Conservation (phyloP, 148 eudicot species). For the Chenopodium album region DNA sequence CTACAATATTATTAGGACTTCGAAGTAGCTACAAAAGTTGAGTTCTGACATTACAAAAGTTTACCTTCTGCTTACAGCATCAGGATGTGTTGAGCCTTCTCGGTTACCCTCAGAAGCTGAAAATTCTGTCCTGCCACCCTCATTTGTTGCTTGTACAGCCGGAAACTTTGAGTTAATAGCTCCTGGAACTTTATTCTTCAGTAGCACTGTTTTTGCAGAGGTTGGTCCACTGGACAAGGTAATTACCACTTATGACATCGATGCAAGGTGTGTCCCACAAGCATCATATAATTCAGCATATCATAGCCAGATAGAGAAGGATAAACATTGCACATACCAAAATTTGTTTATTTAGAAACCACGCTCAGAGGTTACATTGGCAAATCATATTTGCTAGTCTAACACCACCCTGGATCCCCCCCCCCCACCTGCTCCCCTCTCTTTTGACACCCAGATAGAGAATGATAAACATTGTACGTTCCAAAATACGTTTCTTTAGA, state of each 20-base stretch:
- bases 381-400: no score
- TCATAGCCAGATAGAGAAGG: no score
- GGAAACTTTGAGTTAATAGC: conserved; percentile 37
- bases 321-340: no score
- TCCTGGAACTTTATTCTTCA: conserved; percentile 29
- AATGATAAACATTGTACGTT: no score
- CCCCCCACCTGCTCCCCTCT: no score
- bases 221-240: conserved; percentile 44
- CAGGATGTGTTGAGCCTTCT: conserved; percentile 19
- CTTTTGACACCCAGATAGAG: no score
- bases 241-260: conserved; percentile 2
- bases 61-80: conserved; percentile 40
- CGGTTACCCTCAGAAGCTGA: conserved; percentile 30
- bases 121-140: conserved; percentile 34
- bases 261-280: background rate
- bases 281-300: background rate
- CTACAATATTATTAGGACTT: background rate
- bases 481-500: no score
- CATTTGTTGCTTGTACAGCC: conserved; percentile 32
- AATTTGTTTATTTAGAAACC: no score
- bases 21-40: background rate
- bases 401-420: no score
- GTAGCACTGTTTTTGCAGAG: conserved; percentile 26
- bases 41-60: background rate
- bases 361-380: no score